phyloP scores from a whole-genome alignment of 2,329 filamentous ascomycete genomes.

The Exserohilum rostratum region DNA sequence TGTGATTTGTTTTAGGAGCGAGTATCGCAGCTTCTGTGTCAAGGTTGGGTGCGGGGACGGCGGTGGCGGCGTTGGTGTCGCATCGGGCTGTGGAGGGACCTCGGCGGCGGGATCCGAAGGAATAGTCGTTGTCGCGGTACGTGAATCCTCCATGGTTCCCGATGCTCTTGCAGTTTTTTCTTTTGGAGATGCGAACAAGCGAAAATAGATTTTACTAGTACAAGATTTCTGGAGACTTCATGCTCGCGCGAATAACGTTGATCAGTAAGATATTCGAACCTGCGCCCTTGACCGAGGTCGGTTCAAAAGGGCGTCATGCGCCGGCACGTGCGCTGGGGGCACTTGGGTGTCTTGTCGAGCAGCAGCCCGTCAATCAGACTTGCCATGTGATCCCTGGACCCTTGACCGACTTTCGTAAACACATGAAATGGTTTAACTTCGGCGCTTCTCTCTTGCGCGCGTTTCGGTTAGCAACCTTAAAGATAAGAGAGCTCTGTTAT shows the following conservation, averaged over 20 bases:
- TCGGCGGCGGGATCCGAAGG: conserved; percentile 20
- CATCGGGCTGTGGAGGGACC: conserved; percentile 13
- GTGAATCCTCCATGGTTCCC: conserved; percentile 24
- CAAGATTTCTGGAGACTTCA: conserved; percentile 4
- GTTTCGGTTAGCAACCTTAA: neutral
- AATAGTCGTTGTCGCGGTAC: conserved; percentile 29
- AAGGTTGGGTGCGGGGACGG: conserved; percentile 4
- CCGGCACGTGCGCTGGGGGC: conserved; percentile 12
- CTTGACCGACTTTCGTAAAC: neutral
- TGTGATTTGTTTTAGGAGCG: conserved; percentile 24
- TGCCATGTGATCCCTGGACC: conserved; percentile 14
- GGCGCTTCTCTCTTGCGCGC: conserved; percentile 2
- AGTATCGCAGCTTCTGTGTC: conserved; percentile 21
- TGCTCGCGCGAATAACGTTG: neutral
- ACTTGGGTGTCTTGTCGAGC: too few relatives aligned
- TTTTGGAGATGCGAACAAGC: neutral
- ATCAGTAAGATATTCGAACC: neutral
- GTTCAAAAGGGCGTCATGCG: conserved; percentile 12
- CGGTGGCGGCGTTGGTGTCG: conserved; percentile 10
- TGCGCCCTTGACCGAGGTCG: conserved; percentile 16
- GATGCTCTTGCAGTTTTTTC: too few relatives aligned
- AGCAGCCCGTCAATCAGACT: neutral
- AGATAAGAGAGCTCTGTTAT: neutral
- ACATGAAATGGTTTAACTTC: neutral
- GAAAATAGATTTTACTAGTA: too few relatives aligned